phyloP scores from a whole-genome alignment of 192 early-diverging fungal species.

The Entomortierella chlamydospora region DNA sequence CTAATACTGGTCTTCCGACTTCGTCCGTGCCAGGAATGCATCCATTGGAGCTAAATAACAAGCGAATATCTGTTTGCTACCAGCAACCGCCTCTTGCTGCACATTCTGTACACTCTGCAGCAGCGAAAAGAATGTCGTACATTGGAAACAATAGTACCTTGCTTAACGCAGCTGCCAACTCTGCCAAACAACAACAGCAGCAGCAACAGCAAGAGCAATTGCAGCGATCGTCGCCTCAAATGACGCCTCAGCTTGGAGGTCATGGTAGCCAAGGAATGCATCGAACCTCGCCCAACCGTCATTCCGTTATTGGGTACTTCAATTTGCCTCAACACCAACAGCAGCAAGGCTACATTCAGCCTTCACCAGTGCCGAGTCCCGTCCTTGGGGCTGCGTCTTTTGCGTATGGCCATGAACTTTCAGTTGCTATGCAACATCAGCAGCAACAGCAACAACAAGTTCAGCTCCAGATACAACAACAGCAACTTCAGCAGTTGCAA shows the following conservation, averaged over 20 bases:
- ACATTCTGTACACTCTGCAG: not conserved
- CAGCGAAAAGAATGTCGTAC: constrained; percentile 1
- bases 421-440: constrained; percentile 35
- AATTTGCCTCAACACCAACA: constrained; percentile 16
- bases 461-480: constrained; percentile 32
- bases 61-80: constrained; percentile 2
- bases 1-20: not conserved
- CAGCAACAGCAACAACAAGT: constrained; percentile 39
- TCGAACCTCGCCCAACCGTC: constrained; percentile 7
- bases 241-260: constrained; percentile 4
- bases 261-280: constrained; percentile 6
- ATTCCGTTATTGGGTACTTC: constrained; percentile 25
- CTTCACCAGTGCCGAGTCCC: constrained; percentile 30
- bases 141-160: constrained; percentile 23
- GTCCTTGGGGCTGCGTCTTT: constrained; percentile 12
- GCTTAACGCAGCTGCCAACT: constrained; percentile 7
- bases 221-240: constrained; percentile 8
- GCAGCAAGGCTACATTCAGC: constrained; percentile 1
- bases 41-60: not conserved
- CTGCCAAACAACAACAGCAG: constrained; percentile 9
- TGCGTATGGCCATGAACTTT: constrained; percentile 20
- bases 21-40: not conserved
- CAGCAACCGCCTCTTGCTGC: not conserved
- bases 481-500: constrained; percentile 34
- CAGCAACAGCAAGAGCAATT: constrained; percentile 15